Base-by-base conservation (phyloP, 1,139 yeast genomes). In the Taiozyma sp. region DNA sequence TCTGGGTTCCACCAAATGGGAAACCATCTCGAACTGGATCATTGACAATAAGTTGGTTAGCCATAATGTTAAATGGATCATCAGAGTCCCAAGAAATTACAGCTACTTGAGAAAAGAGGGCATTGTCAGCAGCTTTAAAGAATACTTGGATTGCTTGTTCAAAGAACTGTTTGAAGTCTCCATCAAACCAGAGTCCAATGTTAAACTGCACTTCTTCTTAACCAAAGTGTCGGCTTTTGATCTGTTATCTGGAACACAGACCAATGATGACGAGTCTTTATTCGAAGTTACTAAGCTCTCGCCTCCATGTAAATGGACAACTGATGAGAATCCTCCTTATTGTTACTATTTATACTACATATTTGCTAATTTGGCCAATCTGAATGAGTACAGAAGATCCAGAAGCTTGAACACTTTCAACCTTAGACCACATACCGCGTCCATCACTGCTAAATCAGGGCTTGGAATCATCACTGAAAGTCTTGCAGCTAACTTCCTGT, bases 81-180 rank as follows among this genome's bases (percentile, higher is more conserved):
- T 62, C 4, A 51, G 63, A 27, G 54, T 62, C 2, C 60, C 65
- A 41, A 52, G 65, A 48, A 61, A 60, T 46, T 62, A 60, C 39
- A 23, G 51, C 1, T n/a, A 47, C 1, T 42, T 60, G 34, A 54
- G 45, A 34, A 27, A 36, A 14, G 14, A 47, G 1, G 54, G 56
- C 0, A 48, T 43, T 24, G 57, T 61, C 2, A 4, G 19, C 0
- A 52, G 47, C 14, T 61, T 62, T 43, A 57, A 56, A 45, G 59
- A 55, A 0, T 62, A 48, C 43, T 43, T 62, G 5, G 57, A 57
- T 28, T 12, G 53, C 36, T 40, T 60, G 2, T 62, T 62, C 51
- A 51, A 52, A 29, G 60, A 57, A 5, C 30, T 62, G 23, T 62
- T 60, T 48, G 58, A 59, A 29, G 59, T 60, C 2, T 59, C 64